Evolutionary conservation across 495 filamentous ascomycete genomes (phyloP), one percentile per base, ranked within the genome.

Genomic region (Xylaria scruposa): DNA sequence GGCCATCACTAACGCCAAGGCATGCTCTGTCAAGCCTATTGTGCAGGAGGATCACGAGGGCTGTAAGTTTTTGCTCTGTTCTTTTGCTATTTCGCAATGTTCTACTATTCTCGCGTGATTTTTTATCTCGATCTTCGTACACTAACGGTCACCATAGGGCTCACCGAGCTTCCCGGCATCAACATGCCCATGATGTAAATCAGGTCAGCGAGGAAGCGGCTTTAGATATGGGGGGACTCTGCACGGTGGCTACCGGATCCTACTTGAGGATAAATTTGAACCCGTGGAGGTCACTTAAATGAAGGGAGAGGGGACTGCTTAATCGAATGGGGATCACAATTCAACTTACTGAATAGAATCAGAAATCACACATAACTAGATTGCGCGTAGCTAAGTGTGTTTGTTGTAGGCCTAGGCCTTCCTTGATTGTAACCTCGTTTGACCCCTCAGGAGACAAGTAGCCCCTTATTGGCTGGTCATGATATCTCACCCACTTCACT

Each of bases 41-140:
- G 77, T 78, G 0, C 13, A 62, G 9, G 77, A 78, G 70, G 73
- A 79, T 24, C 70, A 77, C 29, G 77, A 79, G 13, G 77, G 77
- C 36, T 78, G 77, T 77, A 71, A 75, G 77, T 78, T 40, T 19
- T 24, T 15, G 21, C 3, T 9, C 10, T 54, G 21, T 49, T 19
- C 19, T 47, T 17, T 47, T n/a, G n/a, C 46, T 56, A 4, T 53
- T 53, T 21, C 8, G 46, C n/a, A 4, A 7, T 21, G 29, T 31
- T 31, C 29, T 3, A 31, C 19, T n/a, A 3, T 8, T 49, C 47
- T 24, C n/a, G 15, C 3, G 21, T 26, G 10, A 4, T 3, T 31
- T 54, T 54, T 54, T 7, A 24, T 51, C 4, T 2, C 12, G 5
- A 29, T 38, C 44, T 33, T 13, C 44, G 33, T 6, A 68, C n/a